phyloP scores from a whole-genome alignment of 2,329 filamentous ascomycete genomes.

The Venturia nashicola region DNA sequence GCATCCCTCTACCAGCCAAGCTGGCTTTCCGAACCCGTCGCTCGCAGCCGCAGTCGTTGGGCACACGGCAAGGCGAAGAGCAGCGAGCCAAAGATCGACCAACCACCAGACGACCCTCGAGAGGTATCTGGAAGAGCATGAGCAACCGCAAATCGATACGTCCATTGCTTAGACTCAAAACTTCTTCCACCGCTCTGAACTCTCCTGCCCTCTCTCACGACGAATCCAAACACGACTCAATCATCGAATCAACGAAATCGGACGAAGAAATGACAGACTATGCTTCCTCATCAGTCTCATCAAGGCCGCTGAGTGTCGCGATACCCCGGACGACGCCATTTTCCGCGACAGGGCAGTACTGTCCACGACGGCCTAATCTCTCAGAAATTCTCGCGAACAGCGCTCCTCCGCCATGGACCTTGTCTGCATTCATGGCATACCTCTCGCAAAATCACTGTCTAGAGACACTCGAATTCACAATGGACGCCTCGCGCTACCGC shows the following conservation, averaged over 20 bases:
- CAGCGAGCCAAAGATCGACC: slow-evolving; percentile 8
- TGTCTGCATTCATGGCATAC: slow-evolving; percentile 91
- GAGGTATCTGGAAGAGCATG: slow-evolving; percentile 12
- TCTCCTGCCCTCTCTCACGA: slow-evolving; percentile 2
- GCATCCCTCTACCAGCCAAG: slow-evolving; percentile 7
- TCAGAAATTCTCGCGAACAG: slow-evolving; percentile 79
- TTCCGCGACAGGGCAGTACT: slow-evolving; percentile 35
- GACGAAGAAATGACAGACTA: slow-evolving; percentile 36
- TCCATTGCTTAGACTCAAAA: slow-evolving; percentile 3
- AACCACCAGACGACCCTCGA: neutral
- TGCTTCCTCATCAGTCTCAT: slow-evolving; percentile 22
- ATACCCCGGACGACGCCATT: slow-evolving; percentile 26
- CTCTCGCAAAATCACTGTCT: slow-evolving; percentile 94
- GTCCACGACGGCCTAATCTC: slow-evolving; percentile 56
- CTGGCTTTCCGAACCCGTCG: slow-evolving; percentile 10
- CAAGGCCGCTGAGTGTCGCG: slow-evolving; percentile 37
- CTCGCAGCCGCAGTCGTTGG: slow-evolving; percentile 7
- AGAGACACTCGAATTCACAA: slow-evolving; percentile 91
- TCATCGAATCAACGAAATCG: slow-evolving; percentile 33
- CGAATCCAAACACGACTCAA: slow-evolving; percentile 7
- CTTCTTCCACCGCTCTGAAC: slow-evolving; percentile 1
- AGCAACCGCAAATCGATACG: slow-evolving; percentile 7
- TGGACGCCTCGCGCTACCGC: slow-evolving; percentile 80
- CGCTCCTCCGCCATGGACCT: slow-evolving; percentile 77
- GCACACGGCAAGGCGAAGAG: slow-evolving; percentile 6